Base-by-base conservation (phyloP, 805 yeast genomes). In the Candida railenensis region DNA sequence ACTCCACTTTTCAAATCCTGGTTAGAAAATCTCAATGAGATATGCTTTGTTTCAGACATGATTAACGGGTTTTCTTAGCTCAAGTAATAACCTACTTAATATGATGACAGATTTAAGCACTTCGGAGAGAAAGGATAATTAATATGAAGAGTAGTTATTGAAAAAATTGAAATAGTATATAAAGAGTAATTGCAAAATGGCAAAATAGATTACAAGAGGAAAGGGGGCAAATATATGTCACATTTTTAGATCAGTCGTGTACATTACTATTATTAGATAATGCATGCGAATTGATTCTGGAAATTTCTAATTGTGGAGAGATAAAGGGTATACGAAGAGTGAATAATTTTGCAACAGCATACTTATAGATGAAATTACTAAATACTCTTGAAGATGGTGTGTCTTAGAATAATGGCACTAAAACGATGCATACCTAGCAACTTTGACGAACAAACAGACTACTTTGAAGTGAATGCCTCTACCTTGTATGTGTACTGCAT, bases 171-270 rank as follows among this genome's bases (percentile, higher is more conserved):
- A n/a, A n/a, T 25, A 7, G 30, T 25, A 25, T 25, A 21, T 20
- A 28, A 22, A n/a, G 43, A 21, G 8, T 12, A 19, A 5, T 12
- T 7, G 33, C 19, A 38, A 25, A 25, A 22, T 15, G 22, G 43
- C 43, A 16, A 21, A 20, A 37, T 8, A 14, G 40, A 19, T 25
- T 25, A 11, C 30, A 7, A 37, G 36, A 14, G 18, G 21, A 40
- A 19, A 30, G 43, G 43, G 43, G 43, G 43, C 43, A 40, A 40
- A 40, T 40, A 20, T 19, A 30, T 19, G 37, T 21, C n/a, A 40
- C 14, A 9, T 20, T 14, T 14, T 18, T 19, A 3, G 7, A 11
- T 21, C 15, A 14, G 43, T 40, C 43, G 43, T 40, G 43, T 19
- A 32, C 11, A 3, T 8, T 18, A 28, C 36, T n/a, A 40, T 25